phyloP scores from a whole-genome alignment of 1,284 basidiomycete species.

The Cronartium quercuum region DNA sequence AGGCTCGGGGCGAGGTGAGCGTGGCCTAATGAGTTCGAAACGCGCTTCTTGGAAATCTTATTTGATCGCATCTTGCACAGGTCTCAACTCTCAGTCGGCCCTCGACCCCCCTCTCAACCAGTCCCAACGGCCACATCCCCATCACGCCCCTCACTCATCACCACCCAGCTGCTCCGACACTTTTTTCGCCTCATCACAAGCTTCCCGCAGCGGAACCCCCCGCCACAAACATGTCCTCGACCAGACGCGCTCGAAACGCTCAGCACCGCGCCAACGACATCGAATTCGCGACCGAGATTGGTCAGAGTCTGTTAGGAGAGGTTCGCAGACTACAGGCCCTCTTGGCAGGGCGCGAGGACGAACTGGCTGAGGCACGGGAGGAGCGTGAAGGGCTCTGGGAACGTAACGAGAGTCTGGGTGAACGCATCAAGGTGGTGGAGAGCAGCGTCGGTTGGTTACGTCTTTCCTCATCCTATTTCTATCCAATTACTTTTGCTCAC shows the following conservation, averaged over 20 bases:
- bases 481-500: constrained; percentile 30
- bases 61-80: not conserved
- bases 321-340: constrained; percentile 79
- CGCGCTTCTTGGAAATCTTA: no score
- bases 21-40: not conserved
- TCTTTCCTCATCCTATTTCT: not conserved
- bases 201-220: constrained; percentile 37
- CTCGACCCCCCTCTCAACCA: constrained; percentile 38
- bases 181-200: constrained; percentile 33
- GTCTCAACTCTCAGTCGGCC: constrained; percentile 25
- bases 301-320: constrained; percentile 78
- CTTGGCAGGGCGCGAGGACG: constrained; percentile 78
- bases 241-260: constrained; percentile 52
- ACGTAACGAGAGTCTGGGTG: constrained; percentile 64
- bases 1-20: constrained; percentile 34
- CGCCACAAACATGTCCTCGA: constrained; percentile 44
- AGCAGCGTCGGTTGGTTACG: constrained; percentile 61
- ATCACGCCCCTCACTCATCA: constrained; percentile 30
- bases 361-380: constrained; percentile 74
- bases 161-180: constrained; percentile 12
- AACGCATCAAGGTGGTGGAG: constrained; percentile 67
- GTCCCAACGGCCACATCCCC: constrained; percentile 19
- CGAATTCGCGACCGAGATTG: constrained; percentile 93
- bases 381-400: constrained; percentile 70
- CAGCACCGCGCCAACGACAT: constrained; percentile 53